Base-by-base conservation (phyloP, 2,329 filamentous ascomycete genomes). In the Aureobasidium sp. region DNA sequence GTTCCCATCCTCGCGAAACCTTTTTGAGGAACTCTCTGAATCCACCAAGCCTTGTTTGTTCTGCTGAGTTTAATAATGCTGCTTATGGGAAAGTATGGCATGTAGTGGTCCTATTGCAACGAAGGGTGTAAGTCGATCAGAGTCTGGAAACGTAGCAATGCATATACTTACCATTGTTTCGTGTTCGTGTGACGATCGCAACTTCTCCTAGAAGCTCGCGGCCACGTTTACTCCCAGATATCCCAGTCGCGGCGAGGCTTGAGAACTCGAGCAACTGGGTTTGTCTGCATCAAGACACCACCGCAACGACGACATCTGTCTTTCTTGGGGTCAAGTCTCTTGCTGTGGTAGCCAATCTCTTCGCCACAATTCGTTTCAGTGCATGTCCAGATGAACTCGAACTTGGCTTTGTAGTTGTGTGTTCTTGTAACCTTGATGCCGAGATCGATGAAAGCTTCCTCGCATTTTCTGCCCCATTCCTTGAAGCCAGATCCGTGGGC, bases 341-440 rank as follows among this genome's bases (percentile, higher is more conserved):
- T 90, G 16, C 87, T 91, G 73, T 97, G 93, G 5, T 92, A 80
- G 70, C 91, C 89, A 72, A 89, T 95, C 71, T 89, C 86, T 37
- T 81, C 75, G 0, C 78, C 81, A 70, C 93, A 97, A 97, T 25
- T 60, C 5, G 50, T 49, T 13, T 49, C 14, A 3, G 9, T 5
- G n/a, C 47, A 50, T 25, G 30, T 34, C 47, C 47, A 50, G 47
- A 50, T 50, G 30, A 21, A 50, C 11, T 50, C 47, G 7, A 90
- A 96, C 67, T 92, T 87, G 68, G 97, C 97, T 53, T 87, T 82
- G 42, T 97, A 99, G 41, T 78, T 83, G 74, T 99, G 93, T 70
- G 90, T 94, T 0, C 91, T 97, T 1, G 91, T 96, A 25, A 97
- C 90, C 41, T 86, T 76, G 41, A 97, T 76, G 4, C 84, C 86